Evolutionary conservation across 768 basidiomycete genomes (phyloP), one percentile per base, ranked within the genome.

Genomic region (Lactarius deliciosus): DNA sequence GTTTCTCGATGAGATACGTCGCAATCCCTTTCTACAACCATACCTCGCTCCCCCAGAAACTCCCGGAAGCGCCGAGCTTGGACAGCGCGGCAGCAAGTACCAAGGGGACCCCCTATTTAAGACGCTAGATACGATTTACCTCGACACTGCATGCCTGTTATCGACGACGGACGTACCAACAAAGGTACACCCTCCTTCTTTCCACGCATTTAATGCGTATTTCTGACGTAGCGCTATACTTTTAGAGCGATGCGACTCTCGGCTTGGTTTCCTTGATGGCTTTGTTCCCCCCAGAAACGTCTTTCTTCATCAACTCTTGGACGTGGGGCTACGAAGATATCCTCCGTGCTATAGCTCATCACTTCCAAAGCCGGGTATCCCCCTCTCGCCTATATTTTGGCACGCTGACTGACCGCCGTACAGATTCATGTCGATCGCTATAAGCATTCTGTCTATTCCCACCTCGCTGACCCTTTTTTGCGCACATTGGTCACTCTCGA

Each of bases 271-370:
- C 85, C 20, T 80, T 97, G 1, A 89, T 98, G 76, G 78, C 80
- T 11, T 73, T 86, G 3, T 90, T 89, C 64, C 89, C 94, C 0
- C 68, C 79, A 0, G 78, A 81, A 5, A 88, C 88, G 0, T 80
- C 85, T 63, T 97, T 98, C 78, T 98, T 91, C 78, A 81, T 99
- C 64, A 96, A 97, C 73, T 74, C 85, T 0, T 99, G 96, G 96
- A 96, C 96, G 0, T 96, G 91, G 89, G 96, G 96, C 0, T 98
- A 97, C 74, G 96, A 99, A 76, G 92, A 95, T 64, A 78, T 96
- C 16, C 79, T 97, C 34, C 92, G 93, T 72, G 91, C 82, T 0
- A 78, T 98, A 9, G 83, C 90, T 2, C 77, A 80, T 2, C 79
- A 81, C 0, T 98, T 96, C 72, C 80, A 84, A 40, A 78, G 81